Percentiles rank a stretch among this genome's conserved stretches.
phyloP scores from a whole-genome alignment of 169 alveolate species.

The Cryptosporidium meleagridis region DNA sequence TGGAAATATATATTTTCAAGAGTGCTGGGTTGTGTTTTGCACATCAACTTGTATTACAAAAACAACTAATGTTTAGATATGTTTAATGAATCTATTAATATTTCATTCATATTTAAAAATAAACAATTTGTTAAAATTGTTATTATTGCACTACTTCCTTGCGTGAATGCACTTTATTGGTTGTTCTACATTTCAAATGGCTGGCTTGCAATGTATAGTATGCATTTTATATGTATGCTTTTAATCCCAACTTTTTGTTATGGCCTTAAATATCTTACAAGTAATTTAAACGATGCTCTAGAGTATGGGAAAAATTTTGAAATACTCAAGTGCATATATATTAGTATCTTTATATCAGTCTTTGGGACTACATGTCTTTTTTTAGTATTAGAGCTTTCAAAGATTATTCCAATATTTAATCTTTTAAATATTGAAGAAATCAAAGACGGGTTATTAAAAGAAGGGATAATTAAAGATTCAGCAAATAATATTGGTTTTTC shows the following conservation, averaged over 20 bases:
- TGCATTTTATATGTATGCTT: slow-evolving; percentile 63
- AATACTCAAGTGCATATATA: neutral
- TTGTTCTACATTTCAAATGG: slow-evolving; percentile 31
- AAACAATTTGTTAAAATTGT: slow-evolving; percentile 9
- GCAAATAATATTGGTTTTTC: neutral
- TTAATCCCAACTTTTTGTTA: slow-evolving; percentile 8
- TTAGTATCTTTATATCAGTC: neutral
- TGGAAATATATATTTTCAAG: neutral
- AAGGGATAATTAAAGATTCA: slow-evolving; percentile 11
- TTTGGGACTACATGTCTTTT: neutral
- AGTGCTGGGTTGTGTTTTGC: too few relatives aligned
- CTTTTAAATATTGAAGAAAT: neutral
- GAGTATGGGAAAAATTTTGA: neutral
- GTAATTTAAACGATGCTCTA: neutral
- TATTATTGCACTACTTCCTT: slow-evolving; percentile 28
- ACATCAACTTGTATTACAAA: neutral
- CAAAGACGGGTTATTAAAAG: neutral
- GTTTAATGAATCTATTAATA: neutral
- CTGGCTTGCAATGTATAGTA: slow-evolving; percentile 55
- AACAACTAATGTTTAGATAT: neutral
- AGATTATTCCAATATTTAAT: neutral
- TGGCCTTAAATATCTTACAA: neutral
- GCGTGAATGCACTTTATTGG: slow-evolving; percentile 32
- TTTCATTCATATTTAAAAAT: neutral
- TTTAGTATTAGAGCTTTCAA: neutral